Percentiles rank a stretch among this genome's conserved stretches.
Evolutionary conservation across 225 moss, liverwort and hornwort genomes (phyloP).

Genomic region (Pseudoscleropodium purum): DNA sequence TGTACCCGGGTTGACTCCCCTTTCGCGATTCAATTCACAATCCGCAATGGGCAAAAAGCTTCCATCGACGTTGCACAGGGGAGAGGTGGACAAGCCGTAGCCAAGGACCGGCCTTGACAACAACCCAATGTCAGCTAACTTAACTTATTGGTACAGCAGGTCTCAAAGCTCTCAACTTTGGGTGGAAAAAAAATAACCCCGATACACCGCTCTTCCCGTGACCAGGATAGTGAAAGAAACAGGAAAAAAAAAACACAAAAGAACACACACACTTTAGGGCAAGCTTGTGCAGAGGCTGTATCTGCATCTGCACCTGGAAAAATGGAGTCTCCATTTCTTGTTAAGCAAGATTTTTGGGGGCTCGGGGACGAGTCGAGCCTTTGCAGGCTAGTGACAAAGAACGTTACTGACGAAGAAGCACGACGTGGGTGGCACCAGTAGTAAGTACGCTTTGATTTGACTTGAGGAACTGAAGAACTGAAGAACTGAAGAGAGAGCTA

Average conservation of each 20-base stretch:
- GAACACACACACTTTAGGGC: too few relatives aligned
- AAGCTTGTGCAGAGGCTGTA: not conserved
- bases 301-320: too few relatives aligned
- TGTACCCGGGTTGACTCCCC: not conserved
- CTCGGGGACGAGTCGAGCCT: not conserved
- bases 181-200: too few relatives aligned
- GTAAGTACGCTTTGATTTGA: not conserved
- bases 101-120: not conserved
- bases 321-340: not conserved
- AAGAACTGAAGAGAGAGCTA: not conserved
- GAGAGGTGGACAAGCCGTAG: not conserved
- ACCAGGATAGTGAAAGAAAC: not conserved
- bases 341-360: not conserved
- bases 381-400: not conserved
- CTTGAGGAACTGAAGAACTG: not conserved
- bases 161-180: not conserved
- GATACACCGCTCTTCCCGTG: not conserved
- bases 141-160: not conserved
- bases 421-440: not conserved
- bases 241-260: accelerated
- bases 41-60: not conserved
- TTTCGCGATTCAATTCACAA: not conserved
- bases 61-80: too few relatives aligned
- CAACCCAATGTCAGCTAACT: not conserved
- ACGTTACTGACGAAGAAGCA: not conserved